Base-by-base conservation (phyloP, 176 grass and related monocot species). In the Poa annua region DNA sequence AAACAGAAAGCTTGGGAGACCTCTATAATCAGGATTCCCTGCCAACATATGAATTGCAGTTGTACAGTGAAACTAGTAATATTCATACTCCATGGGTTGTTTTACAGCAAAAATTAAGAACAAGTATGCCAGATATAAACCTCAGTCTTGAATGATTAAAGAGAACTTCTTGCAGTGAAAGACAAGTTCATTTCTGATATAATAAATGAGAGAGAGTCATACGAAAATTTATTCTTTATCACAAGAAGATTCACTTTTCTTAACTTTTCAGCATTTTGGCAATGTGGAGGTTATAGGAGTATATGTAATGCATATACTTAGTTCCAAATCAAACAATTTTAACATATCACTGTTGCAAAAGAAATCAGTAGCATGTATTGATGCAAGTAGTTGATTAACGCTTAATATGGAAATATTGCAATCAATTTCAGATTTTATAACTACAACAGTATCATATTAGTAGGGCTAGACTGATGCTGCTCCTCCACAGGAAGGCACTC, bases 1-100 rank as follows among this genome's bases (percentile, higher is more conserved):
- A 90, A 95, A 98, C 66, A 98, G 74, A 90, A 98, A 98, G 80
- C 91, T 87, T 2, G 92, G 89, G 34, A 93, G 81, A 66, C 74
- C 90, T 76, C 76, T 85, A 52, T 93, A 73, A 86, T 92, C 92
- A 90, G 87, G 75, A 84, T 95, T 88, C 87, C 87, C 96, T 98
- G 73, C 52, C 51, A 80, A 33, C 81, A 45, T 33, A 80, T 66
- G 66, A 66, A 42, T 9, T 36, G 21, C 21, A 74, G 10, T 47
- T 66, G 6, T 67, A 64, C 24, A 79, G 57, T 57, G 63, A 55
- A 81, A 83, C 21, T 32, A 39, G 8, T 77, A 64, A 67, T 72
- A 51, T 66, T 79, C 39, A 35, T 22, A 74, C 66, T 24, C 24
- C 44, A 73, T 19, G 10, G 6, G 33, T 20, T 71, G 24, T 29